phyloP scores from a whole-genome alignment of 1,139 yeast species.

The Yarrowia galli region DNA sequence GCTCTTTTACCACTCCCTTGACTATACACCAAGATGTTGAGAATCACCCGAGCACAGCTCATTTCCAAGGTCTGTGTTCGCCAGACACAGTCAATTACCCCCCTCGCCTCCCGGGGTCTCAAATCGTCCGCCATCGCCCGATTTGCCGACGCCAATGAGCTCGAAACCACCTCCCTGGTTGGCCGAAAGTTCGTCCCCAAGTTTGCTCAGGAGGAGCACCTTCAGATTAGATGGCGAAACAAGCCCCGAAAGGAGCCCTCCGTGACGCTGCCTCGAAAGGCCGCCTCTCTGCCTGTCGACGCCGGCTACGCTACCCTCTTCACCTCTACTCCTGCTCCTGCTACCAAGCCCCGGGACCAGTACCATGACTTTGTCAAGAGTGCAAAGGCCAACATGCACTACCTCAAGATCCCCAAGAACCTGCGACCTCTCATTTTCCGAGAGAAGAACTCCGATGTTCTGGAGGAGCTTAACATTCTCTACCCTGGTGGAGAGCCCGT shows the following conservation, averaged over 20 bases:
- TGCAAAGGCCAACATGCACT: constrained; percentile 11
- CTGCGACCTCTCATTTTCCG: constrained; percentile 35
- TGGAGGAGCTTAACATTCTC: constrained; percentile 31
- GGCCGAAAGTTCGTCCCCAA: constrained; percentile 33
- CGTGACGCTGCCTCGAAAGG: constrained; percentile 42
- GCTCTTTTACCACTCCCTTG: neutral
- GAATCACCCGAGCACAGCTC: constrained; percentile 33
- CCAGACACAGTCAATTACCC: constrained; percentile 25
- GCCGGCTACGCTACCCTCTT: constrained; percentile 38
- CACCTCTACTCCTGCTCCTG: neutral
- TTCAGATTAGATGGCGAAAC: constrained; percentile 29
- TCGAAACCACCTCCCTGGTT: constrained; percentile 23
- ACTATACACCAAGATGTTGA: constrained; percentile 20
- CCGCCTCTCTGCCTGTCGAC: constrained; percentile 39
- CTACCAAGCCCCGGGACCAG: neutral
- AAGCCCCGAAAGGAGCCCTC: constrained; percentile 42
- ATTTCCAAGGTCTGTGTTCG: constrained; percentile 34
- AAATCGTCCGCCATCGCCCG: constrained; percentile 11
- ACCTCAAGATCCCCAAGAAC: constrained; percentile 36
- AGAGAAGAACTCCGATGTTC: constrained; percentile 22
- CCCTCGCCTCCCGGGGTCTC: constrained; percentile 19
- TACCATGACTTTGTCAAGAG: constrained; percentile 2
- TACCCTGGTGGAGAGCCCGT: constrained; percentile 20
- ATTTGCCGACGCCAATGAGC: constrained; percentile 7
- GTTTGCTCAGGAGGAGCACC: constrained; percentile 36